Percentiles rank a stretch among this genome's conserved stretches.
Evolutionary conservation across 1,284 basidiomycete species (phyloP).

Genomic region (Cutaneotrichosporon cavernicola): DNA sequence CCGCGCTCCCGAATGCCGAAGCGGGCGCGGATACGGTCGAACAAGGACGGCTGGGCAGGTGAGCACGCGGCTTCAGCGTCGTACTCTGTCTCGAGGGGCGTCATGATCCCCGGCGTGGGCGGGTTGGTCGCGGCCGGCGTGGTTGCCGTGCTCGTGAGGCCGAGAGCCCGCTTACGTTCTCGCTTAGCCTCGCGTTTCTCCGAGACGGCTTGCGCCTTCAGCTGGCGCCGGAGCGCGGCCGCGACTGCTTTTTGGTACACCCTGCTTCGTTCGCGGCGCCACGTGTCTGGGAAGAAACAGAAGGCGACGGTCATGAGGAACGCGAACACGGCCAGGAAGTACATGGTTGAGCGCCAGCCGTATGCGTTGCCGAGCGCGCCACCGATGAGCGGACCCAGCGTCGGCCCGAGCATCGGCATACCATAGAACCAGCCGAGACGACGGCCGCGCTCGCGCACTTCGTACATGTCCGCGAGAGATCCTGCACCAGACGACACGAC

Average conservation of each 20-base stretch:
- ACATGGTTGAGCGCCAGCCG: constrained; percentile 76
- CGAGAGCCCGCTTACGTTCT: constrained; percentile 30
- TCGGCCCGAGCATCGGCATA: constrained; percentile 57
- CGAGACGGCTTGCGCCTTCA: constrained; percentile 32
- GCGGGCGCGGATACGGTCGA: constrained; percentile 11
- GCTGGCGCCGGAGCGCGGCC: constrained; percentile 43
- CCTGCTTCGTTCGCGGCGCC: constrained; percentile 72
- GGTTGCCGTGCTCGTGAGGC: constrained; percentile 33
- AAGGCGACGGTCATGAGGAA: constrained; percentile 62
- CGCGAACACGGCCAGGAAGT: constrained; percentile 70
- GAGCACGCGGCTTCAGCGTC: neutral
- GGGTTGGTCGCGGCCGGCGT: constrained; percentile 30
- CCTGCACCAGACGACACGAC: constrained; percentile 77
- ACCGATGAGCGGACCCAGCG: constrained; percentile 68
- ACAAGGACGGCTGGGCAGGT: neutral
- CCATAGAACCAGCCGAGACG: constrained; percentile 56
- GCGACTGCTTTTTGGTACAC: constrained; percentile 65
- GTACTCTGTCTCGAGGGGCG: neutral
- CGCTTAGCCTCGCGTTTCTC: constrained; percentile 30
- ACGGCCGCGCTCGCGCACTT: constrained; percentile 71
- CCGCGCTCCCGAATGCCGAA: constrained; percentile 29
- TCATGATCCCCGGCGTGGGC: neutral
- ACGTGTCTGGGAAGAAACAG: constrained; percentile 73
- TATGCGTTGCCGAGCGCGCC: constrained; percentile 65
- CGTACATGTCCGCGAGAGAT: constrained; percentile 73